phyloP scores from a whole-genome alignment of 148 eudicot species.

The Cornus florida region DNA sequence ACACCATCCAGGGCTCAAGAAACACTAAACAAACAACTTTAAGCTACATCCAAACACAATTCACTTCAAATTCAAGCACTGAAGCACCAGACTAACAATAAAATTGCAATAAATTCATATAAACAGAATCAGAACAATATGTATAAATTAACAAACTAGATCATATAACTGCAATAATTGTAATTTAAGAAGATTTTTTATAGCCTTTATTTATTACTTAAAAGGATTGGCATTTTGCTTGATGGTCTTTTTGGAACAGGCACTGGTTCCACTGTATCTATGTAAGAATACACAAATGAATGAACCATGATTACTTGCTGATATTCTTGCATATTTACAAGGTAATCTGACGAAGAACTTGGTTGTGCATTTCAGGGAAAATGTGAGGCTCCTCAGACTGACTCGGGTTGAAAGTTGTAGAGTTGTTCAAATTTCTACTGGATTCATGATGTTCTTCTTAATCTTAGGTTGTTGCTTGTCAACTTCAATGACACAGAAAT shows the following conservation, averaged over 20 bases:
- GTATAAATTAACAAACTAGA: background rate
- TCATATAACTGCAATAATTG: background rate
- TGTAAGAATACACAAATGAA: constrained; percentile 48
- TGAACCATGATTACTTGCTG: background rate
- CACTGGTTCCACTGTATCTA: constrained; percentile 91
- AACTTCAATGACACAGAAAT: background rate
- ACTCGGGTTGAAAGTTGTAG: constrained; percentile 98
- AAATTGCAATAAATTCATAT: background rate
- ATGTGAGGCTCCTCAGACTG: constrained; percentile 91
- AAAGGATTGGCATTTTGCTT: constrained; percentile 77
- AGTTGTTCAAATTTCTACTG: constrained; percentile 98
- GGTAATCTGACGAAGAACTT: constrained; percentile 8
- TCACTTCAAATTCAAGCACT: background rate
- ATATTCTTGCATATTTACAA: background rate
- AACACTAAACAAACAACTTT: background rate
- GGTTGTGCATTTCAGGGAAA: constrained; percentile 59
- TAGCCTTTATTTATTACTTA: no score
- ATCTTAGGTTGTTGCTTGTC: constrained; percentile 58
- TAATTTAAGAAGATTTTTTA: no score
- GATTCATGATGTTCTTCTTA: constrained; percentile 96
- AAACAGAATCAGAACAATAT: background rate
- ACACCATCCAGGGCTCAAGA: no score
- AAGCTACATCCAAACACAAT: background rate
- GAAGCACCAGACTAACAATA: background rate
- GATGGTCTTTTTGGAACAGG: constrained; percentile 93